Evolutionary conservation across 192 early-diverging fungal genomes (phyloP).

Genomic region (Gryganskiella cystojenkinii): DNA sequence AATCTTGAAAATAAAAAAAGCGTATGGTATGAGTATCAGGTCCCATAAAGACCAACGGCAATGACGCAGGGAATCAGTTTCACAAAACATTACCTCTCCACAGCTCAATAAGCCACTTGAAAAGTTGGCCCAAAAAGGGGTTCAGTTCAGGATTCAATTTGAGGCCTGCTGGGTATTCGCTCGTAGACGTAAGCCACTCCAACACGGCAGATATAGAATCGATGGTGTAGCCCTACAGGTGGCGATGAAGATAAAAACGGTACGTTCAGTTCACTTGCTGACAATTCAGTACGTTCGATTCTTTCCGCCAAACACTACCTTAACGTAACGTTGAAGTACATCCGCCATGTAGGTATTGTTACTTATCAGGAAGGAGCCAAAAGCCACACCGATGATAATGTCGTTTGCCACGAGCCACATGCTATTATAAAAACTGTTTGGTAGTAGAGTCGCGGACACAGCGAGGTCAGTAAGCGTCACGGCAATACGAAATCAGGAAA

Average conservation of each 20-base stretch:
- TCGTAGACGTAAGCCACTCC: slow-evolving; percentile 80
- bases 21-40: background rate
- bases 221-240: slow-evolving; percentile 75
- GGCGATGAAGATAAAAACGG: background rate
- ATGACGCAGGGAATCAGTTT: background rate
- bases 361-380: slow-evolving; percentile 77
- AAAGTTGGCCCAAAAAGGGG: slow-evolving; percentile 90
- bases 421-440: slow-evolving; percentile 89
- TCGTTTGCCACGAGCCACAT: slow-evolving; percentile 97
- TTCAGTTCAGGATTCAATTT: slow-evolving; percentile 95
- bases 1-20: slow-evolving; percentile 30
- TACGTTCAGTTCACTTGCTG: background rate
- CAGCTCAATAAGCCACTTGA: slow-evolving; percentile 85
- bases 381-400: slow-evolving; percentile 84
- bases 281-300: background rate
- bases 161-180: slow-evolving; percentile 90
- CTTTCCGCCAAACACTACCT: slow-evolving; percentile 7
- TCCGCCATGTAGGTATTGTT: slow-evolving; percentile 68
- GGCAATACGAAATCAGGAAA: slow-evolving; percentile 16
- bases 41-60: background rate
- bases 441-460: slow-evolving; percentile 11
- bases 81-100: slow-evolving; percentile 75
- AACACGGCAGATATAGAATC: slow-evolving; percentile 77
- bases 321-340: slow-evolving; percentile 55
- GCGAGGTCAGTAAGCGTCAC: slow-evolving; percentile 44